Percentiles rank a stretch among this genome's conserved stretches.
phyloP scores from a whole-genome alignment of 306 rosid species.

The Abrus precatorius region DNA sequence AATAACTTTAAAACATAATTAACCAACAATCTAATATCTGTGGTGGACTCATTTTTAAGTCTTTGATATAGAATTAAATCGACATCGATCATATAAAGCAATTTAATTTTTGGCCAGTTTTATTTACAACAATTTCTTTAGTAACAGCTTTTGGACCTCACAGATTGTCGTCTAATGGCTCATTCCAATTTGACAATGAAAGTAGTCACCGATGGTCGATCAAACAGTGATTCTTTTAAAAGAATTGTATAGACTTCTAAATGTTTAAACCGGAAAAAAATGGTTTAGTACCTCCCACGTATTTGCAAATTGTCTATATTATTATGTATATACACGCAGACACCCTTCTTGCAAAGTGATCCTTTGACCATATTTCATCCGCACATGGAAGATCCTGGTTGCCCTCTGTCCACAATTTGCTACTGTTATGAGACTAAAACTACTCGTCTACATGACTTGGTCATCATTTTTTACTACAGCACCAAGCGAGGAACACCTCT shows the following conservation, averaged over 20 bases:
- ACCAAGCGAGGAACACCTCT: constrained; percentile 19
- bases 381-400: neutral
- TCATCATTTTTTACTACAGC: constrained; percentile 4
- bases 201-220: neutral
- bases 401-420: constrained; percentile 23
- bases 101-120: neutral
- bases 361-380: constrained; percentile 8
- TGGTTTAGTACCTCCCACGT: neutral
- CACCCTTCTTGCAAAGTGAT: constrained; percentile 14
- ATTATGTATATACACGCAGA: neutral
- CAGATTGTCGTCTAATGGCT: neutral
- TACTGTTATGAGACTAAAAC: constrained; percentile 4
- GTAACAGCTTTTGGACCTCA: neutral
- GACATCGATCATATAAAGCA: neutral
- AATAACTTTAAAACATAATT: neutral
- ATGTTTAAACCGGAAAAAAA: neutral
- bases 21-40: neutral
- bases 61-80: neutral
- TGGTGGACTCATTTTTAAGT: too few species aligned
- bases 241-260: neutral
- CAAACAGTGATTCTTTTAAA: neutral
- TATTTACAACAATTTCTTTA: neutral
- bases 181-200: neutral
- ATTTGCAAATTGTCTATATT: constrained; percentile 26
- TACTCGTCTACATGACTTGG: constrained; percentile 2